Evolutionary conservation across 164 flowering plant species (phyloP), one percentile per base, ranked within the genome.

Genomic region (Houttuynia cordata): DNA sequence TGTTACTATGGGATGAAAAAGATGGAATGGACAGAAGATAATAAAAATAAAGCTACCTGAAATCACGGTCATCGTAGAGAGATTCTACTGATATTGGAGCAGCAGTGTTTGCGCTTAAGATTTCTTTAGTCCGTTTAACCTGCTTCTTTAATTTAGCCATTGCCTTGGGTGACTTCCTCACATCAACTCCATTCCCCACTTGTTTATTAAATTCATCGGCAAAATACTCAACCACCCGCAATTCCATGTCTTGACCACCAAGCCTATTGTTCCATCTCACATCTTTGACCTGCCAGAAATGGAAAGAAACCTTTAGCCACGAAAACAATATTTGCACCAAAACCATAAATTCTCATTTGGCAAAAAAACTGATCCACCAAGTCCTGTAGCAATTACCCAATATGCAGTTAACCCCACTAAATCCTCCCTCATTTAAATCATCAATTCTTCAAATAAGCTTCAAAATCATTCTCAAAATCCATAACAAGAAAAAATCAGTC

Each of bases 71-170:
- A 75, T 85, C 96, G 77, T 83, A 78, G 10, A 94, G 74, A 34
- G 99, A 91, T 79, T 94, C 99, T 59, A 91, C 96, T 50, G 99
- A 94, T 64, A 94, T 87, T 58, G 97, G 93, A 74, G 97, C 97
- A 57, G 58, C 60, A 20, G 91, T 84, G 63, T 94, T 94, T n/a
- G 97, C 99, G 76, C 97, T 94, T 62, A 94, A 68, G 61, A 94
- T 91, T 79, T 94, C 99, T 66, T 94, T 94, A 15, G 99, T 94
- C n/a, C 97, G 87, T 64, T 91, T 94, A 59, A 94, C 96, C 71
- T 91, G 97, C 70, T 94, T 94, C 83, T 91, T 94, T 73, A 94
- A 71, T 71, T 94, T 94, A 61, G 99, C 96, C 97, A 94, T 94
- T 57, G 96, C 91, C 78, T 94, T 94, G 15, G 99, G 83, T 59